Evolutionary conservation across 2,329 filamentous ascomycete genomes (phyloP), one percentile per base, ranked within the genome.

Genomic region (Dothideomycetes sp.): DNA sequence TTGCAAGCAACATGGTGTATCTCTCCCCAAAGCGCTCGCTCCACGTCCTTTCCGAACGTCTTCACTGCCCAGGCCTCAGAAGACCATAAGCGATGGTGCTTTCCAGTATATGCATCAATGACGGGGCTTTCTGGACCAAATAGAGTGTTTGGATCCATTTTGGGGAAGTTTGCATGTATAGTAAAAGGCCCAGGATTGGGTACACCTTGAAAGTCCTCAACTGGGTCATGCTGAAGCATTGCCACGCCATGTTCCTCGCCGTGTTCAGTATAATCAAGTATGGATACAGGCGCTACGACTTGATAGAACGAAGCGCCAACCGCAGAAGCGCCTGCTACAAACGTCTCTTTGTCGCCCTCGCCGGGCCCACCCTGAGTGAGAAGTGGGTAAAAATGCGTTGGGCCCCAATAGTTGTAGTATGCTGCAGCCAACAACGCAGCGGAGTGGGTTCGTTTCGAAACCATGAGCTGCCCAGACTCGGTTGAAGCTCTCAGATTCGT

Each of bases 301-400:
- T 62, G 55, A 45, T 68, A 66, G 47, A 61, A 68, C 2, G 59
- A 48, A 4, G 61, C 53, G 4, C 53, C 49, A 2, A 66, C 49
- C 9, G 55, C 62, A 3, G 60, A 45, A 7, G 68, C 65, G 5
- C 66, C 67, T 4, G 62, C 56, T 12, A 66, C 49, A 46, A 71
- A 71, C 0, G 66, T 70, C 47, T 71, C 68, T 47, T 71, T 71
- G 51, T 71, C 68, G 8, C 68, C 68, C 49, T 70, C 60, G 11
- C 68, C 68, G 0, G 62, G 54, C 7, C 61, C 66, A 29, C 66
- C 66, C 48, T 69, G 66, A 2, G 60, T 64, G 4, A 68, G 54
- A 1, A 71, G 49, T 0, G 60, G 58, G 43, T 69, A 70, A 45
- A 65, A 71, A 40, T 62, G 59, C 1, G 54, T 49, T 5, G 66